Evolutionary conservation across 495 filamentous ascomycete genomes (phyloP).

Genomic region (Penicillium malachiteum): DNA sequence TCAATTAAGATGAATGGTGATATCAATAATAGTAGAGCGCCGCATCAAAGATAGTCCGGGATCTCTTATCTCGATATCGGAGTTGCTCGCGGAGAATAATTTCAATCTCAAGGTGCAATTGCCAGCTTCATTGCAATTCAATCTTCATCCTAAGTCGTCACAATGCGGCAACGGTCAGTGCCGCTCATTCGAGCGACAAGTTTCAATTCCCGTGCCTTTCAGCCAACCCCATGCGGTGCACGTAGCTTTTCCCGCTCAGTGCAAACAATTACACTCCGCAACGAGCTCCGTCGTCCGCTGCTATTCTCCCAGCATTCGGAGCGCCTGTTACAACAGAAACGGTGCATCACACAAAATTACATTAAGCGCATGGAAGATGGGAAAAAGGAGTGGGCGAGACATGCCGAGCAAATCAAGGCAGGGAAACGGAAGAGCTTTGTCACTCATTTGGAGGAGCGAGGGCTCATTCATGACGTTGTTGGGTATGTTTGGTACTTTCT

Average conservation of each 20-base stretch:
- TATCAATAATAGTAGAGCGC: background rate
- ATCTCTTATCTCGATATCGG: slow-evolving; percentile 15
- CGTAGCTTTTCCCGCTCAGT: slow-evolving; percentile 29
- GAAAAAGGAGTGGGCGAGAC: slow-evolving; percentile 54
- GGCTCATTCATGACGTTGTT: slow-evolving; percentile 74
- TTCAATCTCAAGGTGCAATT: slow-evolving; percentile 8
- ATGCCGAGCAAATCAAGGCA: slow-evolving; percentile 55
- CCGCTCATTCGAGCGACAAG: slow-evolving; percentile 27
- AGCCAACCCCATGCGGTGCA: slow-evolving; percentile 20
- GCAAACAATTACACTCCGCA: slow-evolving; percentile 19
- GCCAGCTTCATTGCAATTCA: slow-evolving; percentile 3
- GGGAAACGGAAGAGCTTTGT: slow-evolving; percentile 65
- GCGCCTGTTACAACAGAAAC: slow-evolving; percentile 26
- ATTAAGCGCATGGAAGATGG: slow-evolving; percentile 54
- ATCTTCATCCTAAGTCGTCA: slow-evolving; percentile 9
- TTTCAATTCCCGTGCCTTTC: slow-evolving; percentile 12
- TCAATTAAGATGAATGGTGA: no score
- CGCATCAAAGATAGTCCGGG: slow-evolving; percentile 27
- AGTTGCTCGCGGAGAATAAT: slow-evolving; percentile 12
- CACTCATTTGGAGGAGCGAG: slow-evolving; percentile 73
- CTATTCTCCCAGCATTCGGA: slow-evolving; percentile 2
- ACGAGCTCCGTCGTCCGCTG: slow-evolving; percentile 16
- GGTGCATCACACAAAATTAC: slow-evolving; percentile 51
- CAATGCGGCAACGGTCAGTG: slow-evolving; percentile 30
- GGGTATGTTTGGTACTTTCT: slow-evolving; percentile 56